A percentile compares a stretch with the other conserved stretches of the same genome.
These are phyloP conservation scores for Circinella umbellata DNA, from an alignment of 371 early-diverging fungal genomes.

Conservation along the genomic window DNA sequence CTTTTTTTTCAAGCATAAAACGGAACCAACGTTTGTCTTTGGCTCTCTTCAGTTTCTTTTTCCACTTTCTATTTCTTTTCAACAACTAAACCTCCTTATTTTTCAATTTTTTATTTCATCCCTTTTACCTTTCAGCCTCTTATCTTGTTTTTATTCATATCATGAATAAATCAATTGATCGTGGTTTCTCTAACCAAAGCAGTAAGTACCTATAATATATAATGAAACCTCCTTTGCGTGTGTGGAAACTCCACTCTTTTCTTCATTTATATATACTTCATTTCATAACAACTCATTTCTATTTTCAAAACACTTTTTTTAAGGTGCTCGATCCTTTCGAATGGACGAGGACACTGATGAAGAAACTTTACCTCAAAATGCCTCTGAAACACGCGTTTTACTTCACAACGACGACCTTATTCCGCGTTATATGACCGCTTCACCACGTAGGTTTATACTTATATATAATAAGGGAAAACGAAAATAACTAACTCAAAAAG, in stretches of 20 bases:
- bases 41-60: too few relatives aligned
- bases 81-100: too few relatives aligned
- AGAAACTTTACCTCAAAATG: conserved; percentile 23
- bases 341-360: conserved; percentile 27
- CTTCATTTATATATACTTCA: neutral
- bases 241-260: too few relatives aligned
- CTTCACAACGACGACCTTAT: conserved; percentile 18
- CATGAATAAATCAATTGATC: conserved; percentile 9
- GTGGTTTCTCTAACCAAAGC: conserved; percentile 9
- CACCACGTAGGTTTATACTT: conserved; percentile 19
- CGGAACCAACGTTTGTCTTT: too few relatives aligned
- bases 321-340: conserved; percentile 27
- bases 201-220: conserved; percentile 2
- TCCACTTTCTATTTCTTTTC: too few relatives aligned
- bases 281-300: neutral
- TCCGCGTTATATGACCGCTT: conserved; percentile 30
- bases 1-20: too few relatives aligned
- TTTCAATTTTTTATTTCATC: neutral
- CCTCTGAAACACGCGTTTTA: conserved; percentile 21
- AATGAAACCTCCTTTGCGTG: too few relatives aligned
- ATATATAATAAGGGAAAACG: neutral
- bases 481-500: neutral
- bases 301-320: neutral
- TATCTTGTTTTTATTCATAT: neutral
- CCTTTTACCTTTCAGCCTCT: neutral